These are phyloP conservation scores for Moricandia moricandioides DNA, from an alignment of 345 rosid species.

Conservation along the genomic window DNA sequence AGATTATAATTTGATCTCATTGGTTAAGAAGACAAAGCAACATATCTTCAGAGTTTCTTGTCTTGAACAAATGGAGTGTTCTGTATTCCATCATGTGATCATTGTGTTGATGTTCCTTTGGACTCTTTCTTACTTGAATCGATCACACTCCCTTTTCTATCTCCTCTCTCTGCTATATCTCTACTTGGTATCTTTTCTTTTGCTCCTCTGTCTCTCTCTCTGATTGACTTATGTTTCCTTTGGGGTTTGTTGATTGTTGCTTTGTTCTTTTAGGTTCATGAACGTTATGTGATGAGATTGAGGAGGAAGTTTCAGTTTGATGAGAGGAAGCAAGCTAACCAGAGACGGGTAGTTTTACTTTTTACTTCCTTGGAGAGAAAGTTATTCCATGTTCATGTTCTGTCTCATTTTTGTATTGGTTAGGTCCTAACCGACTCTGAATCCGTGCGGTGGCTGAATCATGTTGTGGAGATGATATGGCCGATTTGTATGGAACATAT, in stretches of 20 bases:
- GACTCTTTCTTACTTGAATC: constrained; percentile 56
- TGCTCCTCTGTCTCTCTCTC: neutral
- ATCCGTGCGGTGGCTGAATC: constrained; percentile 86
- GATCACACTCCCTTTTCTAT: constrained; percentile 51
- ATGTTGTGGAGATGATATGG: constrained; percentile 86
- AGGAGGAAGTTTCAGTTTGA: constrained; percentile 59
- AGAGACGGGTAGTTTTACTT: constrained; percentile 57
- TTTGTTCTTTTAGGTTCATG: constrained; percentile 60
- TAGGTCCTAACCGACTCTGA: constrained; percentile 87
- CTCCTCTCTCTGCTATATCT: constrained; percentile 65
- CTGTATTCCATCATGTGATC: constrained; percentile 71
- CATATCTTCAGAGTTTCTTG: no score
- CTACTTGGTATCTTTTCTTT: constrained; percentile 49
- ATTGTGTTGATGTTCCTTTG: constrained; percentile 63
- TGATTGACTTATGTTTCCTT: neutral
- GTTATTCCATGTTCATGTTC: neutral
- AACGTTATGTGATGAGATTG: constrained; percentile 58
- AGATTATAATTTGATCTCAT: constrained; percentile 10
- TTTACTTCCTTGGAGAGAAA: neutral
- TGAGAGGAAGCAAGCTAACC: constrained; percentile 62
- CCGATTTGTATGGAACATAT: constrained; percentile 91
- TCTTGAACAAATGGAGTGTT: constrained; percentile 40
- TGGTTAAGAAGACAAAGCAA: neutral
- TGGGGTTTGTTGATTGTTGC: neutral
- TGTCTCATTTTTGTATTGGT: neutral